phyloP scores from a whole-genome alignment of 306 rosid species.

The Malus sieversii region DNA sequence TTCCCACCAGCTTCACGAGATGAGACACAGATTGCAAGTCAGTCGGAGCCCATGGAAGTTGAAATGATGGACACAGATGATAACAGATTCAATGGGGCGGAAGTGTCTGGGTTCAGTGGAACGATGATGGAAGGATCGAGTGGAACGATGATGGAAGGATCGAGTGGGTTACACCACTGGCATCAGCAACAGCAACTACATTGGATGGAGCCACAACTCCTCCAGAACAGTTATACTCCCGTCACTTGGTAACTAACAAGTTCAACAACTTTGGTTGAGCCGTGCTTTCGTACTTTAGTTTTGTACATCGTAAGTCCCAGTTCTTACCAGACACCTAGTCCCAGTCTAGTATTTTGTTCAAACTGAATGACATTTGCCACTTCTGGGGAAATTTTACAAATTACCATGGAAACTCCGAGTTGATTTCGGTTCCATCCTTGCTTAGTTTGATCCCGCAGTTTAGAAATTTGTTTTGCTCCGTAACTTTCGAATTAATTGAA shows the following conservation, averaged over 20 bases:
- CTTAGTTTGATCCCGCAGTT: neutral
- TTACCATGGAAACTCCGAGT: neutral
- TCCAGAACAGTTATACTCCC: slow-evolving; percentile 7
- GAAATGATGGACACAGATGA: slow-evolving; percentile 47
- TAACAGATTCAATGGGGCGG: neutral
- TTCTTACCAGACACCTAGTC: neutral
- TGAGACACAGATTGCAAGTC: slow-evolving; percentile 6
- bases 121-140: neutral
- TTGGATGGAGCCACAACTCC: slow-evolving; percentile 10
- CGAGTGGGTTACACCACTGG: slow-evolving; percentile 16
- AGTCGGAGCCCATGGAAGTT: slow-evolving; percentile 5
- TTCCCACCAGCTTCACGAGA: slow-evolving; percentile 8
- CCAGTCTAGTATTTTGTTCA: neutral
- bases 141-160: too few relatives aligned
- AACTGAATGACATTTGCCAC: neutral
- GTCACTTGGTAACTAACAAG: slow-evolving; percentile 7
- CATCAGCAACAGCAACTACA: slow-evolving; percentile 13
- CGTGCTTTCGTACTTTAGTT: neutral
- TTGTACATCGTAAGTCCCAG: neutral
- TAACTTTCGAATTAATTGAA: too few relatives aligned
- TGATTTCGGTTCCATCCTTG: neutral
- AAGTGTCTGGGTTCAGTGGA: neutral
- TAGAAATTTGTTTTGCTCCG: too few relatives aligned
- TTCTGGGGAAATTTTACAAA: neutral
- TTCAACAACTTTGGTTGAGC: neutral